These are phyloP conservation scores for Botryotinia narcissicola DNA, from an alignment of 2,329 filamentous ascomycete genomes.

Conservation along the genomic window DNA sequence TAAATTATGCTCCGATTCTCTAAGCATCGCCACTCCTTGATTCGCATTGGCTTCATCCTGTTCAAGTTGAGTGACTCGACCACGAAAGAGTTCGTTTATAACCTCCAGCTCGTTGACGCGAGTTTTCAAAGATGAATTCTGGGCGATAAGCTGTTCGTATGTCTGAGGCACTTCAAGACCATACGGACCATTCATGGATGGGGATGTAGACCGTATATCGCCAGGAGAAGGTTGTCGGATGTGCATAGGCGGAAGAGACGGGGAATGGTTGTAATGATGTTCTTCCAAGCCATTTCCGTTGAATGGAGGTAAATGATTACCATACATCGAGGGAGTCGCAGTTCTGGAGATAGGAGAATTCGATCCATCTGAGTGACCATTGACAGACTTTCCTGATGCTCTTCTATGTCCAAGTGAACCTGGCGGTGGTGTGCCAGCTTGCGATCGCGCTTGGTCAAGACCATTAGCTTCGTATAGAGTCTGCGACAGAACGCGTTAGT, in stretches of 20 bases:
- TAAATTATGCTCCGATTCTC: conserved; percentile 54
- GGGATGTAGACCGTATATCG: conserved; percentile 45
- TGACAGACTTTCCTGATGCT: conserved; percentile 67
- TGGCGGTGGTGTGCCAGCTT: conserved; percentile 52
- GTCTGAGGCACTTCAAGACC: conserved; percentile 70
- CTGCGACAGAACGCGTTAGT: conserved; percentile 34
- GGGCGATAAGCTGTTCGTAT: conserved; percentile 74
- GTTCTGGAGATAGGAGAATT: conserved; percentile 78
- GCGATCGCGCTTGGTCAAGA: conserved; percentile 54
- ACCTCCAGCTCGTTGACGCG: conserved; percentile 93
- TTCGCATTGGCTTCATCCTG: conserved; percentile 69
- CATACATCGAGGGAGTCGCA: conserved; percentile 72
- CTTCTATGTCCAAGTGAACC: conserved; percentile 58
- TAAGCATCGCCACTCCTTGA: conserved; percentile 56
- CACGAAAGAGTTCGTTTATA: conserved; percentile 81
- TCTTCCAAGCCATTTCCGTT: conserved; percentile 67
- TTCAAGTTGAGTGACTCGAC: conserved; percentile 72
- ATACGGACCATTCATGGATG: conserved; percentile 52
- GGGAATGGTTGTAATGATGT: conserved; percentile 59
- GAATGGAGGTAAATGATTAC: conserved; percentile 75
- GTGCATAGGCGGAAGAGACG: conserved; percentile 49
- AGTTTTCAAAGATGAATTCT: conserved; percentile 87
- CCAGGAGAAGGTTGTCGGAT: conserved; percentile 59
- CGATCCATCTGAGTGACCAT: conserved; percentile 70
- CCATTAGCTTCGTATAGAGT: conserved; percentile 53